Percentiles rank a stretch among this genome's conserved stretches.
These are phyloP conservation scores for Calocybe gangraenosa DNA, from an alignment of 768 basidiomycete species.

Conservation along the genomic window DNA sequence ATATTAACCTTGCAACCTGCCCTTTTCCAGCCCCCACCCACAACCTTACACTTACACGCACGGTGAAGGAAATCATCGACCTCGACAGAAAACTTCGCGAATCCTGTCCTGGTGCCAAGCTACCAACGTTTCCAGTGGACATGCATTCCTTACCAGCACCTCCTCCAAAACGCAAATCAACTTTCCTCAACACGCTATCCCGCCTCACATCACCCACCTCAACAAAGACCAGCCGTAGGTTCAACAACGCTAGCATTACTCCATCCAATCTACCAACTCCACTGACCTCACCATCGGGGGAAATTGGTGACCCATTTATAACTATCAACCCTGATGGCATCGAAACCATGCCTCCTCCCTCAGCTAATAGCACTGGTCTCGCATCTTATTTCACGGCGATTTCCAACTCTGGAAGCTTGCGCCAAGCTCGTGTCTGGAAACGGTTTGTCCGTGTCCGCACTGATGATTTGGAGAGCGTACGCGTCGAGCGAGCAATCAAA, in stretches of 20 bases:
- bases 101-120: constrained; percentile 47
- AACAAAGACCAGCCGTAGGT: constrained; percentile 42
- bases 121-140: constrained; percentile 64
- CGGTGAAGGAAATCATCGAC: constrained; percentile 71
- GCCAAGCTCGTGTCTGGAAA: constrained; percentile 72
- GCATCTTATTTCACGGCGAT: constrained; percentile 78
- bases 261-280: constrained; percentile 41
- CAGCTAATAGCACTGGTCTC: constrained; percentile 59
- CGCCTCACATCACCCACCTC: constrained; percentile 73
- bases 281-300: constrained; percentile 46
- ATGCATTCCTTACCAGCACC: constrained; percentile 44
- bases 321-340: constrained; percentile 31
- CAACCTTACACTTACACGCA: constrained; percentile 82
- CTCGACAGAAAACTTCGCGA: constrained; percentile 80
- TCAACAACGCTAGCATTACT: constrained; percentile 28
- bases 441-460: constrained; percentile 82
- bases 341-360: constrained; percentile 27
- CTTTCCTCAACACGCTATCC: constrained; percentile 82
- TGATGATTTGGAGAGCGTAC: constrained; percentile 84
- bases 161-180: constrained; percentile 73
- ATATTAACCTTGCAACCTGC: constrained; percentile 20
- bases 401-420: constrained; percentile 61
- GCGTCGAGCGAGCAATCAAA: constrained; percentile 85
- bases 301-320: constrained; percentile 60
- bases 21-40: constrained; percentile 73